Evolutionary conservation across 257 asterid genomes (phyloP), one percentile per base, ranked within the genome.

Genomic region (Solanum habrochaites): DNA sequence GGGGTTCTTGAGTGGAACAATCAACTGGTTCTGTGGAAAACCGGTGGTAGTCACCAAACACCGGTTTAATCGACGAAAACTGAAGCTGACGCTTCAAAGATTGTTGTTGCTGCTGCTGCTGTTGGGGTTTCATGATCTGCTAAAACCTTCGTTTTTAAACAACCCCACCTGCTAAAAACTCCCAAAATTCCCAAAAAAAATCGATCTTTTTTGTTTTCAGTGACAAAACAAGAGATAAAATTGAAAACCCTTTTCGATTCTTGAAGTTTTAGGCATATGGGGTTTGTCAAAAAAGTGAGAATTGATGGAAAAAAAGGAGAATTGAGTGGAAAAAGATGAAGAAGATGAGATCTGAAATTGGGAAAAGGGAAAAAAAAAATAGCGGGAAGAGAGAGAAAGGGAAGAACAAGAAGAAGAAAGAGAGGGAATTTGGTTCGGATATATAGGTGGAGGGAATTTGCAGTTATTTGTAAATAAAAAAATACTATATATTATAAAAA

Each of bases 391-490:
- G 92, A 91, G 87, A 90, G 89, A 80, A 86, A 89, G 88, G 87
- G 86, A 67, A 89, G 87, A 89, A 87, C 49, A 42, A 12, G 37
- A 91, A 92, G 94, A 89, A 87, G 6, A 83, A 18, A 83, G 93
- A 77, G 95, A 91, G 93, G 98, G 98, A 94, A 94, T 91, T 91
- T 93, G 93, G 98, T 95, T 96, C 93, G 94, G 99, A 95, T 91
- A 89, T 89, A 86, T 98, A 91, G 91, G 94, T 95, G 99, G 99
- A 96, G 98, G 99, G 99, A 96, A 96, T 86, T 64, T 56, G 35
- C 42, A 29, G 29, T 52, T 80, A 18, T 80, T 80, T 47, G 69
- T 49, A 80, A 80, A 78, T 20, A 71, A 72, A 32, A 71, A 32
- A 18, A 35, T 69, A 16, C 13, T 27, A 40, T 31, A 40, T 31